A percentile compares a stretch with the other conserved stretches of the same genome.
Conservation (phyloP, 140 eudicot species). For the Erigeron philadelphicus region DNA sequence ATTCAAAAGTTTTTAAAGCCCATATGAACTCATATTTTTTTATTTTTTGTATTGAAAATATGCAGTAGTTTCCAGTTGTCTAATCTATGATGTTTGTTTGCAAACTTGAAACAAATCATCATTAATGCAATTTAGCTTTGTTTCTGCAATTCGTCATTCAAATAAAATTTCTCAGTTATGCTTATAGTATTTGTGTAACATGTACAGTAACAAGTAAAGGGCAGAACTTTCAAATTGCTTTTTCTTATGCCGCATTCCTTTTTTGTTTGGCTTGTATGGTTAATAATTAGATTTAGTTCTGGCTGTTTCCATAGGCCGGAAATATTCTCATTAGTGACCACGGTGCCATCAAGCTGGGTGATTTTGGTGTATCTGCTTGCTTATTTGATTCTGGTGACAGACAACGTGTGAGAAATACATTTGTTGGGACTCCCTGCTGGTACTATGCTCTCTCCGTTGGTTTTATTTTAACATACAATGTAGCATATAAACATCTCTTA, state of each 20-base stretch:
- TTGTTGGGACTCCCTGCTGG: slow-evolving; percentile 87
- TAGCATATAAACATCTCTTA: background rate
- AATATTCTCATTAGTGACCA: slow-evolving; percentile 62
- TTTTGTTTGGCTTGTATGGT: background rate
- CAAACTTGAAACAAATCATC: background rate
- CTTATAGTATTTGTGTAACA: slow-evolving; percentile 1
- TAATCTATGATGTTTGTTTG: background rate
- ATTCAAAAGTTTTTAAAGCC: background rate
- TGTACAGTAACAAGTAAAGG: slow-evolving; percentile 15
- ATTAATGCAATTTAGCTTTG: too few relatives aligned
- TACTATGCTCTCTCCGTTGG: slow-evolving; percentile 18
- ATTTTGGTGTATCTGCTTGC: slow-evolving; percentile 86
- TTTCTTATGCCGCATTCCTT: background rate
- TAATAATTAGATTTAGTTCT: slow-evolving; percentile 6
- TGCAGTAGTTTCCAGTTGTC: slow-evolving; percentile 7
- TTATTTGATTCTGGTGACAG: slow-evolving; percentile 85
- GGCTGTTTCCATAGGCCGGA: slow-evolving; percentile 47
- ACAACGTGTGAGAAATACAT: slow-evolving; percentile 71
- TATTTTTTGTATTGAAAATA: slow-evolving; percentile 3
- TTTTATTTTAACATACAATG: slow-evolving; percentile 1
- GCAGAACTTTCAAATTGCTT: slow-evolving; percentile 2
- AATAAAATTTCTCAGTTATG: background rate
- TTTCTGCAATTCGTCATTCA: too few relatives aligned
- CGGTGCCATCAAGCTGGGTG: slow-evolving; percentile 74
- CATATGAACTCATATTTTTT: background rate